phyloP scores from a whole-genome alignment of 1,284 basidiomycete species.

The Boletellus sp. region DNA sequence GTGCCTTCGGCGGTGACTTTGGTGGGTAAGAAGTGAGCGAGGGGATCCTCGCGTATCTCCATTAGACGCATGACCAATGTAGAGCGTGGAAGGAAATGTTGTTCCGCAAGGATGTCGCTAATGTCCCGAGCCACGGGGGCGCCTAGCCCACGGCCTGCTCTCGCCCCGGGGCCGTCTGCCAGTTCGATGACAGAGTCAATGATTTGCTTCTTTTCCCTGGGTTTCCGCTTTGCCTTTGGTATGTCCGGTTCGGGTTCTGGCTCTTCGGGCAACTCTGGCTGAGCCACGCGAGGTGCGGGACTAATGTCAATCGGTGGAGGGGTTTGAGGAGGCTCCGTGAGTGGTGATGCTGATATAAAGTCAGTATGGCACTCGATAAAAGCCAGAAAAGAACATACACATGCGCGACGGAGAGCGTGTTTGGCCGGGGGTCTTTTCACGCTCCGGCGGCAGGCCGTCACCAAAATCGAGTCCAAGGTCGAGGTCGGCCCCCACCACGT shows the following conservation, averaged over 20 bases:
- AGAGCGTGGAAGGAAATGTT: conserved; percentile 81
- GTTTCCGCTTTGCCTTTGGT: conserved; percentile 48
- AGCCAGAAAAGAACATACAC: conserved; percentile 46
- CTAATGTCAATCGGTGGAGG: conserved; percentile 52
- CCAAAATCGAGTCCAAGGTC: conserved; percentile 75
- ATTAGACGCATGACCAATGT: conserved; percentile 77
- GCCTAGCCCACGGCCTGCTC: conserved; percentile 49
- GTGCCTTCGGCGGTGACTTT: conserved; percentile 66
- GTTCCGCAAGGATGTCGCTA: conserved; percentile 71
- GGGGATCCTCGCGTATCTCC: conserved; percentile 82
- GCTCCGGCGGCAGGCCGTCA: conserved; percentile 41
- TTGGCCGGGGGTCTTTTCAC: conserved; percentile 53
- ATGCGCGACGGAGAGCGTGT: conserved; percentile 61
- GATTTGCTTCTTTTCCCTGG: conserved; percentile 74
- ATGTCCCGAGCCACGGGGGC: conserved; percentile 62
- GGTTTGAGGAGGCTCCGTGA: conserved; percentile 66
- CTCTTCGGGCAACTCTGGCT: conserved; percentile 39
- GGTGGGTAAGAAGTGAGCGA: conserved; percentile 81
- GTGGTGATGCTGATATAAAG: conserved; percentile 57
- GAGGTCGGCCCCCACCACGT: conserved; percentile 51
- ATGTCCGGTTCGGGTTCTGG: conserved; percentile 29
- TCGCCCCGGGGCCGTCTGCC: conserved; percentile 63
- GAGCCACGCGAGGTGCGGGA: conserved; percentile 45
- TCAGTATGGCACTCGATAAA: conserved; percentile 2
- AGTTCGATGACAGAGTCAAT: conserved; percentile 84